These are phyloP conservation scores for Blastomyces percursus DNA, from an alignment of 2,329 filamentous ascomycete genomes.

Conservation along the genomic window DNA sequence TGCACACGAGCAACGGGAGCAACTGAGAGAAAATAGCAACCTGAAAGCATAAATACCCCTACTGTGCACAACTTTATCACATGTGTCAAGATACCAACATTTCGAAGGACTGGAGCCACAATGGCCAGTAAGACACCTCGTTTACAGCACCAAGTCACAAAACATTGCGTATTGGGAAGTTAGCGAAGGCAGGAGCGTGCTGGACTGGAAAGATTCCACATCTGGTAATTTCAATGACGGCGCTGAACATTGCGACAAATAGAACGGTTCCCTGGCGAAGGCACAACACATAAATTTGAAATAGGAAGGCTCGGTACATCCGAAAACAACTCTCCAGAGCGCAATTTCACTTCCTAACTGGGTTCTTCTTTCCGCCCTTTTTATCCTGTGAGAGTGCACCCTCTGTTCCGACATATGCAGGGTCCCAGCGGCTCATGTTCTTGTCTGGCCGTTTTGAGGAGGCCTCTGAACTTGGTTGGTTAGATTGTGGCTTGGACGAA, in stretches of 20 bases:
- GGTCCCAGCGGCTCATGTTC: not conserved
- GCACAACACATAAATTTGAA: not conserved
- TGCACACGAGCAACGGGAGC: not conserved
- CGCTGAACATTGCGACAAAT: not conserved
- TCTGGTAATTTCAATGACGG: not conserved
- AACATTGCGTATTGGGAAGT: not conserved
- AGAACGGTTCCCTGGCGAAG: not conserved
- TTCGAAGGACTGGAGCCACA: not conserved
- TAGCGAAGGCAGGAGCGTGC: not conserved
- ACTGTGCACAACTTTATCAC: not conserved
- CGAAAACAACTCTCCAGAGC: not conserved
- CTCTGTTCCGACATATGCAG: not conserved
- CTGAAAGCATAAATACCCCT: not conserved
- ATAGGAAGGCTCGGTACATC: not conserved
- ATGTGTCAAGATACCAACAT: not conserved
- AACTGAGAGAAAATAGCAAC: not conserved
- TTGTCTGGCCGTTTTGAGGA: not conserved
- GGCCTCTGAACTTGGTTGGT: not conserved
- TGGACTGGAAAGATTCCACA: too few species aligned
- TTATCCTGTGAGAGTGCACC: not conserved
- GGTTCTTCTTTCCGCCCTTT: not conserved
- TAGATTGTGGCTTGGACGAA: not conserved
- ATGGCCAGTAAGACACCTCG: not conserved
- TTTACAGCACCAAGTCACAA: not conserved
- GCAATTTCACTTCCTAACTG: not conserved